Base-by-base conservation (phyloP, 495 filamentous ascomycete genomes). In the Penicillium argentinense region DNA sequence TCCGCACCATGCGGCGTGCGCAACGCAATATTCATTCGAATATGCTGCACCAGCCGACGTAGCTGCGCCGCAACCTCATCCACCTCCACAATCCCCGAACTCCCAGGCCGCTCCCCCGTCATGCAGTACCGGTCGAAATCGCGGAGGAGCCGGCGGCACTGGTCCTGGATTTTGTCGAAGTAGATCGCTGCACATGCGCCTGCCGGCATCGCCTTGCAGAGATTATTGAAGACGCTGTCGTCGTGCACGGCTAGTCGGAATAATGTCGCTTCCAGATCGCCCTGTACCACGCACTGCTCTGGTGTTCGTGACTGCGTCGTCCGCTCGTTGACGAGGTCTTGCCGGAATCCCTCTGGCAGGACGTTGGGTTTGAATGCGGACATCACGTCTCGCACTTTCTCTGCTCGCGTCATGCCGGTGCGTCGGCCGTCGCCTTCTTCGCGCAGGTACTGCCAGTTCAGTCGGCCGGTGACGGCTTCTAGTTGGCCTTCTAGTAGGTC, bases 201-300 rank as follows among this genome's bases (percentile, higher is more conserved):
- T 7, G 62, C 51, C 1, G 72, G 72, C 64, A 78, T 73, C 1
- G 67, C 68, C 42, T 73, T 71, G 50, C 71, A 73, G 9, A 80
- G 62, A 44, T 65, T 72, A 21, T 51, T 54, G 47, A 66, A 76
- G 39, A 78, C 66, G 14, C 61, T 56, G 24, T 75, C 64, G 39
- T 79, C 72, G 44, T 72, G 66, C 4, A 77, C 64, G 5, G 74
- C 74, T 0, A 79, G 67, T 6, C 71, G 63, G 56, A 77, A 79
- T 32, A 78, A 64, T 1, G 76, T 80, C 13, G 68, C 69, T 41
- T 72, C 70, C n/a, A 78, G 65, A 40, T 76, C 72, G 2, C 68
- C 70, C 44, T 73, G 74, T 8, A 77, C 68, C 12, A 76, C 67
- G 48, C 72, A 70, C 29, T 73, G 63, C 51, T 76, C 72, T 16